Percentiles rank a stretch among this genome's conserved stretches.
Evolutionary conservation across 371 early-diverging fungal species (phyloP).

Genomic region (Batkoa obscura): DNA sequence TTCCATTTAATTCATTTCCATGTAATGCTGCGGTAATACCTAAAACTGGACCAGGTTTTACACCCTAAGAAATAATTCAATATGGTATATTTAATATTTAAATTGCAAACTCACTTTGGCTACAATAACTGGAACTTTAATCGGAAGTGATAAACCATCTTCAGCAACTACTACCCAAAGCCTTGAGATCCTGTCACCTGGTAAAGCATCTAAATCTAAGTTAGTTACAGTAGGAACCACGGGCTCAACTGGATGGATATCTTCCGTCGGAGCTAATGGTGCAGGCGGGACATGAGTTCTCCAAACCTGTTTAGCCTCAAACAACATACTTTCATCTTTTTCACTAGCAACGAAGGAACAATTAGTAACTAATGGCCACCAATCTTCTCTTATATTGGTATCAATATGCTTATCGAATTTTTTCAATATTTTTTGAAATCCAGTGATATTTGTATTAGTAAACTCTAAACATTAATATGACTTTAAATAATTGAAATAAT

Average conservation of each 20-base stretch:
- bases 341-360: conserved; percentile 29
- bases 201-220: conserved; percentile 23
- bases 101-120: conserved; percentile 18
- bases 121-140: conserved; percentile 38
- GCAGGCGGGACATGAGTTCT: conserved; percentile 19
- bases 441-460: conserved; percentile 30
- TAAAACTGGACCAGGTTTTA: conserved; percentile 25
- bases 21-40: conserved; percentile 59
- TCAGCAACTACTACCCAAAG: conserved; percentile 40
- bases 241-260: conserved; percentile 8
- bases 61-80: conserved; percentile 11
- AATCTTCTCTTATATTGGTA: conserved; percentile 14
- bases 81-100: background rate
- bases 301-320: conserved; percentile 29
- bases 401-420: conserved; percentile 30
- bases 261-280: conserved; percentile 7
- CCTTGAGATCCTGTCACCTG: conserved; percentile 24
- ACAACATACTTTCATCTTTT: conserved; percentile 23
- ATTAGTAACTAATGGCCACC: conserved; percentile 28
- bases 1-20: conserved; percentile 84
- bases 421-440: conserved; percentile 37
- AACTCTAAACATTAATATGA: conserved; percentile 17
- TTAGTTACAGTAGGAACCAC: conserved; percentile 21
- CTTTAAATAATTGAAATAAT: background rate
- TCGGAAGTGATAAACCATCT: conserved; percentile 30